Conservation (phyloP, 495 filamentous ascomycete species). For the Paragyromitra xinjiangensis region DNA sequence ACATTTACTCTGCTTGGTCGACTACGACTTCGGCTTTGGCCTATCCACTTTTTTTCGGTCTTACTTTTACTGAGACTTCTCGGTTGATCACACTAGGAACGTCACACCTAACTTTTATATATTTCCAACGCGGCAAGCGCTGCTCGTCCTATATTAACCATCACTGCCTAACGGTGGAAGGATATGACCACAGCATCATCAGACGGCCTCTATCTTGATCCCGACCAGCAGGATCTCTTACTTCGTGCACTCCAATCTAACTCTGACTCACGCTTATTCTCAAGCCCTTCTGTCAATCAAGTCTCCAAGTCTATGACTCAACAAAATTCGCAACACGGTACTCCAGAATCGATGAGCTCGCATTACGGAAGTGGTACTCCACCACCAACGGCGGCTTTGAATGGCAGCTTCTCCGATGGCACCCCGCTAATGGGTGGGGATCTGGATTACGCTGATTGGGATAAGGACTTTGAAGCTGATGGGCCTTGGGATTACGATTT, state of each 20-base stretch:
- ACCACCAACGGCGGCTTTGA: conserved; percentile 49
- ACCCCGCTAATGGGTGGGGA: conserved; percentile 87
- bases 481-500: conserved; percentile 70
- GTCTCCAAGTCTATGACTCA: conserved; percentile 47
- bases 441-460: conserved; percentile 65
- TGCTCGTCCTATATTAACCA: conserved; percentile 5
- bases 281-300: conserved; percentile 58
- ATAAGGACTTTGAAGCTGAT: conserved; percentile 73
- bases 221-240: conserved; percentile 86
- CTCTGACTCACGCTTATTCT: conserved; percentile 57
- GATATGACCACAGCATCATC: conserved; percentile 55
- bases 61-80: conserved; percentile 12
- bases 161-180: conserved; percentile 42
- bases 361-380: conserved; percentile 55
- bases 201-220: conserved; percentile 71
- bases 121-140: conserved; percentile 3
- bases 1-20: conserved; percentile 18
- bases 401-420: conserved; percentile 63
- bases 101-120: conserved; percentile 8
- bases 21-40: background rate
- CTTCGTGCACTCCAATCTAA: conserved; percentile 89
- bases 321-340: conserved; percentile 41
- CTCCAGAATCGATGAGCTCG: conserved; percentile 48
- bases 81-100: conserved; percentile 7
- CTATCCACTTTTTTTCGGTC: conserved; percentile 4